Evolutionary conservation across 1,284 basidiomycete species (phyloP).

Genomic region (Apiotrichum porosum): DNA sequence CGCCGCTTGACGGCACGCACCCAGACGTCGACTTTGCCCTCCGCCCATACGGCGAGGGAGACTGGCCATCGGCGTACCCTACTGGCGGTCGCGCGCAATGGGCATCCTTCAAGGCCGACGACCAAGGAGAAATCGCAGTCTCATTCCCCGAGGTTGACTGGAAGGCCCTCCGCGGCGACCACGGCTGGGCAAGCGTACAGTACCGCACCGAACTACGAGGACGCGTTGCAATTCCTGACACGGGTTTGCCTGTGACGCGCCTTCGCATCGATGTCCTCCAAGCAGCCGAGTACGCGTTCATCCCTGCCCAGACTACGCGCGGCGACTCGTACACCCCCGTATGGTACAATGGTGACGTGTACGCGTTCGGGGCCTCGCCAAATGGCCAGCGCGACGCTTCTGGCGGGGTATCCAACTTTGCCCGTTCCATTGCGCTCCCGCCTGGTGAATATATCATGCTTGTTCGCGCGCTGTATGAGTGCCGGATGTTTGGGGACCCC

Average conservation of each 20-base stretch:
- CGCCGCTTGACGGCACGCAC: slow-evolving; percentile 6
- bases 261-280: slow-evolving; percentile 37
- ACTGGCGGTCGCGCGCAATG: slow-evolving; percentile 34
- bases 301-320: slow-evolving; percentile 14
- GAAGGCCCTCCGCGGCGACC: slow-evolving; percentile 39
- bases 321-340: background rate
- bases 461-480: slow-evolving; percentile 40
- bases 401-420: slow-evolving; percentile 24
- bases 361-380: slow-evolving; percentile 30
- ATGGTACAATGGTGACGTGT: slow-evolving; percentile 46
- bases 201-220: slow-evolving; percentile 34
- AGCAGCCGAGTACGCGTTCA: slow-evolving; percentile 40
- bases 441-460: slow-evolving; percentile 36
- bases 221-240: slow-evolving; percentile 13
- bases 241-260: background rate
- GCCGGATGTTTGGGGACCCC: slow-evolving; percentile 45
- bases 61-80: slow-evolving; percentile 35
- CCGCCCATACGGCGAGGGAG: slow-evolving; percentile 16
- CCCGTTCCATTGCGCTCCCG: slow-evolving; percentile 21
- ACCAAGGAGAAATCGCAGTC: slow-evolving; percentile 13
- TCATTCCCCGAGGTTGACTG: slow-evolving; percentile 21
- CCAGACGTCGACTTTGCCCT: slow-evolving; percentile 34
- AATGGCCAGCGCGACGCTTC: background rate
- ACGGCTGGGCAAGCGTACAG: slow-evolving; percentile 46
- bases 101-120: slow-evolving; percentile 21